Evolutionary conservation across 164 flowering plant genomes (phyloP).

Genomic region (Akebia trifoliata): DNA sequence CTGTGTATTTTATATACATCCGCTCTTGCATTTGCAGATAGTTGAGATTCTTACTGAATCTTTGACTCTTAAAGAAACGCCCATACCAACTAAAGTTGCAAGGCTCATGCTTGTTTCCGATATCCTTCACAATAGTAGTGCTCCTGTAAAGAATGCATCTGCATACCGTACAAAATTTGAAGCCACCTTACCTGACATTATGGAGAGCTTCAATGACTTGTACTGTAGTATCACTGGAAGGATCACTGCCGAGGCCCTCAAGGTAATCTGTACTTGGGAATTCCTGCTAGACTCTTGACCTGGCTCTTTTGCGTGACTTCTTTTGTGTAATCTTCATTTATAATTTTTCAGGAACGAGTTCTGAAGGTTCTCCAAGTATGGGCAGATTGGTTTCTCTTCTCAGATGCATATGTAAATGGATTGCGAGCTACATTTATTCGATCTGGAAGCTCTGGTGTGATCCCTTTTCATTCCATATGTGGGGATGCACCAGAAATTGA

Average conservation of each 20-base stretch:
- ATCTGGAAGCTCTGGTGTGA: slow-evolving; percentile 78
- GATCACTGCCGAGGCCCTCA: slow-evolving; percentile 97
- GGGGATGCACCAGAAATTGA: slow-evolving; percentile 90
- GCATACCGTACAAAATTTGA: slow-evolving; percentile 98
- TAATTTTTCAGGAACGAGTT: slow-evolving; percentile 72
- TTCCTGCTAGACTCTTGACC: background rate
- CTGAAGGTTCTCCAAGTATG: slow-evolving; percentile 97
- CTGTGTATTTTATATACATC: background rate
- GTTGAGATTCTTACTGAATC: slow-evolving; percentile 98
- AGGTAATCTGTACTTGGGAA: slow-evolving; percentile 39
- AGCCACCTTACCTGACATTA: slow-evolving; percentile 86
- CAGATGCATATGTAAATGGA: slow-evolving; percentile 98
- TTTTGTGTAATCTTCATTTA: slow-evolving; percentile 6
- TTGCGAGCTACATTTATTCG: slow-evolving; percentile 92
- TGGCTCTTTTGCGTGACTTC: background rate
- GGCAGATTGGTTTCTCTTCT: slow-evolving; percentile 99
- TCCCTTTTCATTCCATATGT: slow-evolving; percentile 82
- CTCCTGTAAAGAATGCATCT: slow-evolving; percentile 98
- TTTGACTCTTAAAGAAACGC: slow-evolving; percentile 94
- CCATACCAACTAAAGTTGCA: slow-evolving; percentile 95
- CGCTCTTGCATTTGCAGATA: slow-evolving; percentile 41
- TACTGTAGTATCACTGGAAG: slow-evolving; percentile 91
- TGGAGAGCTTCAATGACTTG: slow-evolving; percentile 98
- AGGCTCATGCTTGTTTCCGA: slow-evolving; percentile 99
- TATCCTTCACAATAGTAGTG: slow-evolving; percentile 96